A percentile compares a stretch with the other conserved stretches of the same genome.
Conservation (phyloP, 73 alveolate species). For the Paramecium bursaria region DNA sequence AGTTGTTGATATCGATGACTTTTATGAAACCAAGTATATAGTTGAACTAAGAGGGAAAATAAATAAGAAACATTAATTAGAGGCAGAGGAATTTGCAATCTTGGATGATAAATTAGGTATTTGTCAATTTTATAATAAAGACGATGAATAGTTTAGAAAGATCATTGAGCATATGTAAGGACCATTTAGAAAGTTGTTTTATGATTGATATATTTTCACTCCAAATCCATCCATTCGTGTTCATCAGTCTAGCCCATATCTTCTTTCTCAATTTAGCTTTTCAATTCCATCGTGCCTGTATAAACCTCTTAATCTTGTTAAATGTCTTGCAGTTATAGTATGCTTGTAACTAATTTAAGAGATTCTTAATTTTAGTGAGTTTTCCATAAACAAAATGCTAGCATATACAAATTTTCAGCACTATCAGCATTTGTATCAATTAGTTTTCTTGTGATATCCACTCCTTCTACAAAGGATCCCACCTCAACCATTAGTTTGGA, state of each 20-base stretch:
- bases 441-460: background rate
- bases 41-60: no score
- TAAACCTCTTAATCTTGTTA: background rate
- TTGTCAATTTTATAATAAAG: no score
- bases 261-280: background rate
- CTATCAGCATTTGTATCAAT: conserved; percentile 23
- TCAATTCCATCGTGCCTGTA: conserved; percentile 38
- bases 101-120: no score
- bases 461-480: conserved; percentile 4
- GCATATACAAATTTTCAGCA: conserved; percentile 32
- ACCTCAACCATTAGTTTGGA: conserved; percentile 48
- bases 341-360: background rate
- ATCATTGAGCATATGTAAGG: no score
- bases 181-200: no score
- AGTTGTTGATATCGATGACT: no score
- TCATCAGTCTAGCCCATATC: background rate
- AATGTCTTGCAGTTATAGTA: conserved; percentile 1
- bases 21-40: no score
- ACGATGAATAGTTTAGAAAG: no score
- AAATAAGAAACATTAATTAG: no score
- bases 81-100: no score
- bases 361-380: conserved; percentile 15
- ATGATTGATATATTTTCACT: background rate
- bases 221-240: background rate
- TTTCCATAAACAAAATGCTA: conserved; percentile 54